Evolutionary conservation across 352 stramenopile genomes (phyloP), one percentile per base, ranked within the genome.

Genomic region (Phytopythium chamaehyphon): DNA sequence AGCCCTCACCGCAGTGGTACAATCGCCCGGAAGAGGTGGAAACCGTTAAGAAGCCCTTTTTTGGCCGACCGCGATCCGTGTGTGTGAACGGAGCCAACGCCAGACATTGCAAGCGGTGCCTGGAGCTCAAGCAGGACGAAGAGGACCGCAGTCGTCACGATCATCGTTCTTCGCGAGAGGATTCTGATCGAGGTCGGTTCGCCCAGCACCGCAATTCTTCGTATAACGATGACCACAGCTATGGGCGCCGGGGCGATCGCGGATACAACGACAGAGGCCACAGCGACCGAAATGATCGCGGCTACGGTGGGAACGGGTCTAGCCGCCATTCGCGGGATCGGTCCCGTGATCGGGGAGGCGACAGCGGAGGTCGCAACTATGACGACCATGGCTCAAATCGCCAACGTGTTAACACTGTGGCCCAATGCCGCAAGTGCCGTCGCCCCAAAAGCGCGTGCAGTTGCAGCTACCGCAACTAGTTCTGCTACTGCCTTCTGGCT

Each of bases 31-130:
- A 75, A 23, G 65, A 64, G 11, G 66, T 86, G 7, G 71, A 86
- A 36, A 69, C 65, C 24, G 68, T 73, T n/a, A 73, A 74, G 46
- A 90, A 87, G 60, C 80, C 76, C 2, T 58, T 69, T 23, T 69
- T 88, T 37, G 57, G 71, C 35, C 73, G 61, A 28, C 70, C 63
- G 24, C 77, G 73, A 22, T 73, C 77, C 8, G 74, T 81, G 59
- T 88, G 76, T 40, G 71, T 87, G 14, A 76, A 66, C 18, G 77
- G 80, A 8, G 61, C 67, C 12, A 88, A 65, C 37, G 63, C 61
- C 2, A 74, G 78, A 10, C 69, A 77, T 51, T 91, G 81, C 57
- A 85, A 84, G 46, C 77, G 81, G 18, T 91, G 81, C 42, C 53
- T 66, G 9, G 81, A 91, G 52, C 71, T 84, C 38, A 88, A 86